Evolutionary conservation across 495 filamentous ascomycete species (phyloP).

Genomic region (Penicillium arizonense): DNA sequence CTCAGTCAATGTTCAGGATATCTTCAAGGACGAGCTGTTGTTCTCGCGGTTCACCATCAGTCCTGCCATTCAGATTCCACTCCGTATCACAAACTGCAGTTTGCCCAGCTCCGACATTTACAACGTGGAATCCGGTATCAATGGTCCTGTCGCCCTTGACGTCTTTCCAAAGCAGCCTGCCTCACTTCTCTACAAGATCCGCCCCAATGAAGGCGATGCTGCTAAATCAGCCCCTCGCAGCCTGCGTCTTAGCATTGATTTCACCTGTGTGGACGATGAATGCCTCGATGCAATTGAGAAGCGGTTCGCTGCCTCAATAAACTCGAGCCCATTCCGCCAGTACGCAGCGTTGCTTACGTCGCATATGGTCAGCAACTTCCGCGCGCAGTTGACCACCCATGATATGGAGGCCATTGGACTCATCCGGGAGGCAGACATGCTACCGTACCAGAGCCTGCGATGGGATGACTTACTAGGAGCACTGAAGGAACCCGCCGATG

Average conservation of each 20-base stretch:
- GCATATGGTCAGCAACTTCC: constrained; percentile 53
- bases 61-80: constrained; percentile 68
- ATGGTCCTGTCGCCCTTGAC: constrained; percentile 52
- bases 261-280: constrained; percentile 72
- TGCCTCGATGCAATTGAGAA: constrained; percentile 43
- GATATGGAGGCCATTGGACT: constrained; percentile 56
- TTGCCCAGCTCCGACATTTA: constrained; percentile 70
- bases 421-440: constrained; percentile 41
- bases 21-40: constrained; percentile 79
- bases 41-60: constrained; percentile 90
- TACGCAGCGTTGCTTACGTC: constrained; percentile 49
- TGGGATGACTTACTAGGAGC: constrained; percentile 45
- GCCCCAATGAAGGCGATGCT: constrained; percentile 23
- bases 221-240: constrained; percentile 41
- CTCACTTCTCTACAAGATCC: constrained; percentile 79
- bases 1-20: constrained; percentile 94
- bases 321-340: constrained; percentile 38
- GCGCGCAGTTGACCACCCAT: constrained; percentile 47
- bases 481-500: constrained; percentile 35
- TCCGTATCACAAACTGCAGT: constrained; percentile 68
- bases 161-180: constrained; percentile 82
- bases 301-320: constrained; percentile 41
- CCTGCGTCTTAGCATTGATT: constrained; percentile 71
- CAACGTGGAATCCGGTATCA: constrained; percentile 58
- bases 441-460: constrained; percentile 33